Evolutionary conservation across 768 basidiomycete species (phyloP).

Genomic region (Boletus tylopilopsis): DNA sequence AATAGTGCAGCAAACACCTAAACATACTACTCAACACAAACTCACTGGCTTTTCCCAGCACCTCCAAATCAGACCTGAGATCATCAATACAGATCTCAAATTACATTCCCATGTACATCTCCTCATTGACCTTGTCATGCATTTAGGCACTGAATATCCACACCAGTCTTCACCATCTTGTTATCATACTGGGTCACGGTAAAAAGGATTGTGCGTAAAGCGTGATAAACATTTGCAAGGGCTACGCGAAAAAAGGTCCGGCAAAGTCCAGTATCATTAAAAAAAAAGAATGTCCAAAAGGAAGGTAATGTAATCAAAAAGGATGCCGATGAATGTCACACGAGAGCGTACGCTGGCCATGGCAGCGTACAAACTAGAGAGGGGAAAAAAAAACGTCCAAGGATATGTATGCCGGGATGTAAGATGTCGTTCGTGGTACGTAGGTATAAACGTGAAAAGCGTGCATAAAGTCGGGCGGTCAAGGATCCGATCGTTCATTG

Average conservation of each 20-base stretch:
- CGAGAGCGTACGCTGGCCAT: neutral
- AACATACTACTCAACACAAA: too few relatives aligned
- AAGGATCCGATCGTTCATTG: neutral
- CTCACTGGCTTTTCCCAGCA: too few relatives aligned
- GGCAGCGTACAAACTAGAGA: neutral
- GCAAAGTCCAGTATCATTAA: slow-evolving; percentile 6
- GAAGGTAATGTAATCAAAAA: slow-evolving; percentile 1
- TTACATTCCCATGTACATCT: too few relatives aligned
- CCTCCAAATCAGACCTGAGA: too few relatives aligned
- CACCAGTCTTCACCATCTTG: too few relatives aligned
- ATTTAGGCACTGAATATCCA: too few relatives aligned
- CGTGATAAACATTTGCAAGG: too few relatives aligned
- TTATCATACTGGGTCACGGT: too few relatives aligned
- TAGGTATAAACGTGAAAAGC: slow-evolving; percentile 5
- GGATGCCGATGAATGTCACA: neutral
- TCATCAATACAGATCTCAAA: too few relatives aligned
- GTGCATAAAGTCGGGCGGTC: neutral
- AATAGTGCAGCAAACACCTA: too few relatives aligned
- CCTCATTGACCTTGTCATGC: too few relatives aligned
- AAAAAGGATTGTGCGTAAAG: too few relatives aligned
- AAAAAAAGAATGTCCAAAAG: neutral
- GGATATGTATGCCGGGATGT: neutral
- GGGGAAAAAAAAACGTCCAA: neutral
- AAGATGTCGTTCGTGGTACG: neutral
- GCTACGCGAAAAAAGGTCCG: slow-evolving; percentile 12